phyloP scores from a whole-genome alignment of 257 asterid species.

The Capsicum rhomboideum region DNA sequence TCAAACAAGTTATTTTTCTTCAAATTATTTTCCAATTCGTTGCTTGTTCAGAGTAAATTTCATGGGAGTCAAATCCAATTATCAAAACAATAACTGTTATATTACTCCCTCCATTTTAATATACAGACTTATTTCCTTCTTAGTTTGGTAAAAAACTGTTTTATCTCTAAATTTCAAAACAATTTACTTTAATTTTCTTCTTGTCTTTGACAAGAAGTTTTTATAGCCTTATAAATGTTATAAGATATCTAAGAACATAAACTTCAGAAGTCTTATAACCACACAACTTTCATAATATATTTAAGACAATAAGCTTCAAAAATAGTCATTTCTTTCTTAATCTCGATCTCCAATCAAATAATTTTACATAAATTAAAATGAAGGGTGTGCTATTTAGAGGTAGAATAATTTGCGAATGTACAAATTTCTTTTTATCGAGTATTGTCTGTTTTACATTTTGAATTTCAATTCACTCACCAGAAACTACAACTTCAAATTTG shows the following conservation, averaged over 20 bases:
- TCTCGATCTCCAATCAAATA: neutral
- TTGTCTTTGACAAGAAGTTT: neutral
- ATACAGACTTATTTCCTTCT: neutral
- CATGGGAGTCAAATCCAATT: no score
- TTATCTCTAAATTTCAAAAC: no score
- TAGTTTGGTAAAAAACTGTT: no score
- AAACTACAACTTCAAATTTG: neutral
- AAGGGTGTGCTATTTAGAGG: neutral
- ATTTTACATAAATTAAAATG: neutral
- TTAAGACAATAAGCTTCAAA: neutral
- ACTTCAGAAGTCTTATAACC: neutral
- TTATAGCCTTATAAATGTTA: no score
- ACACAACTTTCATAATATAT: no score
- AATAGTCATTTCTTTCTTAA: neutral
- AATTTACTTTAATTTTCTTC: no score
- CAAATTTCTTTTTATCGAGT: neutral
- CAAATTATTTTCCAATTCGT: no score
- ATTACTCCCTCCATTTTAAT: neutral
- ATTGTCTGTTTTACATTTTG: neutral
- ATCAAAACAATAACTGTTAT: neutral
- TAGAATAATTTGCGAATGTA: neutral
- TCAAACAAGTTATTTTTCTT: no score
- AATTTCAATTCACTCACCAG: neutral
- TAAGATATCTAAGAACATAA: neutral
- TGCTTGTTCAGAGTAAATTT: no score